phyloP scores from a whole-genome alignment of 352 stramenopile genomes.

The Phytopythium cucurbitacearum region DNA sequence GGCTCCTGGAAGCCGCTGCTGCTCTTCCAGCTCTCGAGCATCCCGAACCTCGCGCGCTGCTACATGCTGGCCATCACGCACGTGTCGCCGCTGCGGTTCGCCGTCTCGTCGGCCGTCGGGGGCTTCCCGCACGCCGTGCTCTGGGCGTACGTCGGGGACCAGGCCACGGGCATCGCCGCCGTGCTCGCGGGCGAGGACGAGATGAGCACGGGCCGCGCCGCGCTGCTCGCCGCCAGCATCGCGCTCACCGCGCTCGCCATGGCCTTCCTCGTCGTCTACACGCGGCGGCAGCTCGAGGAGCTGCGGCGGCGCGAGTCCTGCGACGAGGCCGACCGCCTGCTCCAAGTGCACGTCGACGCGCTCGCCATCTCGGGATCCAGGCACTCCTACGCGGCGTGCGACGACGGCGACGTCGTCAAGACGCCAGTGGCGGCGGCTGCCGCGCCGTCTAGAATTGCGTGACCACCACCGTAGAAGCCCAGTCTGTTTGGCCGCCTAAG shows the following conservation, averaged over 20 bases:
- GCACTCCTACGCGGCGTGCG: neutral
- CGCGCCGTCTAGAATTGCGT: no score
- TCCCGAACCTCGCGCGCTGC: conserved; percentile 78
- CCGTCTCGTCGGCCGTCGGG: conserved; percentile 46
- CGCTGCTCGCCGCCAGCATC: conserved; percentile 34
- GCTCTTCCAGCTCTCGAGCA: conserved; percentile 72
- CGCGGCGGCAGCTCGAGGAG: conserved; percentile 46
- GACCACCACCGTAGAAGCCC: no score
- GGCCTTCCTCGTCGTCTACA: conserved; percentile 60
- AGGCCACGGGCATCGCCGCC: conserved; percentile 61
- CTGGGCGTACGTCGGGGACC: conserved; percentile 66
- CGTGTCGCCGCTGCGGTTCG: conserved; percentile 50
- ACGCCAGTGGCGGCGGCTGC: no score
- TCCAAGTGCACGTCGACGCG: conserved; percentile 26
- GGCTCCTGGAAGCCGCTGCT: conserved; percentile 72
- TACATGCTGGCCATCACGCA: conserved; percentile 77
- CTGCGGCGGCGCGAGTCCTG: conserved; percentile 56
- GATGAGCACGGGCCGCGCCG: conserved; percentile 36
- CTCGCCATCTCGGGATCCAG: neutral
- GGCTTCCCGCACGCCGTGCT: conserved; percentile 57
- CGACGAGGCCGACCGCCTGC: conserved; percentile 35
- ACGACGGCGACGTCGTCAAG: neutral
- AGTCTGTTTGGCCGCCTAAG: no score
- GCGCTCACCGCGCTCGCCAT: conserved; percentile 51
- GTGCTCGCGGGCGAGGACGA: conserved; percentile 49